A percentile compares a stretch with the other conserved stretches of the same genome.
Evolutionary conservation across 345 rosid genomes (phyloP).

Genomic region (Citrus cavaleriei): DNA sequence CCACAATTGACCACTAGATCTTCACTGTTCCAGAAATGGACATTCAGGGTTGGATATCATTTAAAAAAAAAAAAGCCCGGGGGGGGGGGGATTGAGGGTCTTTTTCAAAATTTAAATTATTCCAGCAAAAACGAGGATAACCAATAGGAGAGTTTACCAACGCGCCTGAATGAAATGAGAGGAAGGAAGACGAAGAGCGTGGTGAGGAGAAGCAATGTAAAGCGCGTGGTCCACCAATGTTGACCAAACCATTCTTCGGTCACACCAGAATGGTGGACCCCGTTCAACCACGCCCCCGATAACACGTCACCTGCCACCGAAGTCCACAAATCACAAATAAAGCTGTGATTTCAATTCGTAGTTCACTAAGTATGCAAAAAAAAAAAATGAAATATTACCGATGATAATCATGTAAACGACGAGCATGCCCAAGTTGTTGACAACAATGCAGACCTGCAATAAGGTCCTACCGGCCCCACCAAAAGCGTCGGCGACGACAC

Average conservation of each 20-base stretch:
- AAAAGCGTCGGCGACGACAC: slow-evolving; percentile 48
- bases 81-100: neutral
- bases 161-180: slow-evolving; percentile 56
- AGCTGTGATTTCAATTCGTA: neutral
- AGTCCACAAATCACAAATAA: neutral
- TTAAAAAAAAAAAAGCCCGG: no score
- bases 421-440: slow-evolving; percentile 67
- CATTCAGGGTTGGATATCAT: neutral
- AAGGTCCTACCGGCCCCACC: slow-evolving; percentile 42
- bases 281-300: slow-evolving; percentile 44
- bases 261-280: slow-evolving; percentile 50
- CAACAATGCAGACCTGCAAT: slow-evolving; percentile 52
- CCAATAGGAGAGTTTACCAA: slow-evolving; percentile 30
- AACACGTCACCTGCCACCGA: slow-evolving; percentile 58
- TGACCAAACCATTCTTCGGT: slow-evolving; percentile 57
- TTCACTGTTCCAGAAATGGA: neutral
- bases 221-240: slow-evolving; percentile 56
- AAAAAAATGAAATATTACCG: slow-evolving; percentile 22
- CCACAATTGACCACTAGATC: neutral
- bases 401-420: slow-evolving; percentile 63
- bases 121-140: neutral
- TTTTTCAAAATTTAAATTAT: neutral
- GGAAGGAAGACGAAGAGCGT: slow-evolving; percentile 52
- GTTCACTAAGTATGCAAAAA: neutral
- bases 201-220: slow-evolving; percentile 42